These are phyloP conservation scores for Xylaria nigripes DNA, from an alignment of 495 filamentous ascomycete genomes.

Conservation along the genomic window DNA sequence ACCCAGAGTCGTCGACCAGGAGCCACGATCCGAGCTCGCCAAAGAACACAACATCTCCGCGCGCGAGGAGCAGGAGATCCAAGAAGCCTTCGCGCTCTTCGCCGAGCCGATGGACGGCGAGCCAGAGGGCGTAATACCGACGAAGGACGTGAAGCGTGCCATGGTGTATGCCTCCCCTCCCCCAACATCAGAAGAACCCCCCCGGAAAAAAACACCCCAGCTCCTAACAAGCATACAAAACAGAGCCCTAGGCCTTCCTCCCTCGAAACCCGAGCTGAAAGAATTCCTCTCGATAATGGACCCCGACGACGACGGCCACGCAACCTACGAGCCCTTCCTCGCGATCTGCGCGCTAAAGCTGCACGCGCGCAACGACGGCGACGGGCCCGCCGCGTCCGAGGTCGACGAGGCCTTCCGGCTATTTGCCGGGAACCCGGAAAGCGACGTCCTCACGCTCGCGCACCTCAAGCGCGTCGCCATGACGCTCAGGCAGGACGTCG, in stretches of 20 bases:
- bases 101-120: constrained; percentile 58
- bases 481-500: constrained; percentile 71
- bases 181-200: background rate
- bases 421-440: constrained; percentile 42
- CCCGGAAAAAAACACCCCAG: background rate
- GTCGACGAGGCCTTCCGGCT: constrained; percentile 71
- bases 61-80: constrained; percentile 80
- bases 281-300: constrained; percentile 72
- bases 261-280: constrained; percentile 55
- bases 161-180: constrained; percentile 54
- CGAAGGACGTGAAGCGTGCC: constrained; percentile 71
- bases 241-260: constrained; percentile 69
- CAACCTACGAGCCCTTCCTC: constrained; percentile 68
- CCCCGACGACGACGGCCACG: constrained; percentile 68
- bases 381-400: constrained; percentile 46
- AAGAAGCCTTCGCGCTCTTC: constrained; percentile 82
- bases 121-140: constrained; percentile 64
- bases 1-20: constrained; percentile 17
- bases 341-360: constrained; percentile 80
- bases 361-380: constrained; percentile 46
- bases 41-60: constrained; percentile 78
- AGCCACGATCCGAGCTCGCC: constrained; percentile 68
- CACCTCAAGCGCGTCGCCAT: constrained; percentile 72
- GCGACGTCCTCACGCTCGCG: constrained; percentile 53
- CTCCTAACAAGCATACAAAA: background rate